A percentile compares a stretch with the other conserved stretches of the same genome.
These are phyloP conservation scores for Xylaria polymorpha DNA, from an alignment of 2,329 filamentous ascomycete species.

Conservation along the genomic window DNA sequence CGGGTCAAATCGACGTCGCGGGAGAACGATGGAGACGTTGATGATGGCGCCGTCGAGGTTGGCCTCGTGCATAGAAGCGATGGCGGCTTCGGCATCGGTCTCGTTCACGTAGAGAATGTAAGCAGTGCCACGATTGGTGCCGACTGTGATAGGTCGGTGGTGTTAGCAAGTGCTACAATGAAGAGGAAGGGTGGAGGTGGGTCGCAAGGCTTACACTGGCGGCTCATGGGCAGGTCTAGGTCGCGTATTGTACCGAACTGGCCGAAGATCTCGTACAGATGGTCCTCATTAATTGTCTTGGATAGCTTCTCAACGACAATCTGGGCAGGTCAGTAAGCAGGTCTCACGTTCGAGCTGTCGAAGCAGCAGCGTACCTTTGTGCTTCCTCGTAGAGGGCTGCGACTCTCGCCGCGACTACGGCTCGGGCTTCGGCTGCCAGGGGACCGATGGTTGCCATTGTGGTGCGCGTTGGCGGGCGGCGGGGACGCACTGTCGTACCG, in stretches of 20 bases:
- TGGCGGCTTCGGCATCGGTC: conserved; percentile 84
- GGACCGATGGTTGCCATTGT: conserved; percentile 52
- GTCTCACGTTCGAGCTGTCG: neutral
- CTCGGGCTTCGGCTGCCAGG: conserved; percentile 43
- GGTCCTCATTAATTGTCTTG: conserved; percentile 90
- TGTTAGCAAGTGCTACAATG: conserved; percentile 21
- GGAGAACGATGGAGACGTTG: conserved; percentile 88
- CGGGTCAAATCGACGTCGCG: conserved; percentile 82
- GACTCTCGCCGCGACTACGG: conserved; percentile 46
- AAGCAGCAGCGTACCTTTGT: conserved; percentile 45
- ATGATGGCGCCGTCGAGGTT: conserved; percentile 86
- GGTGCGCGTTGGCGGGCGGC: conserved; percentile 48
- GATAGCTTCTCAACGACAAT: conserved; percentile 96
- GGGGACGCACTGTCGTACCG: conserved; percentile 48
- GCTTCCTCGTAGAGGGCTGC: conserved; percentile 49
- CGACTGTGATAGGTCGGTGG: conserved; percentile 63
- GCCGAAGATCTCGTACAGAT: conserved; percentile 92
- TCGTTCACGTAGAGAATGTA: conserved; percentile 87
- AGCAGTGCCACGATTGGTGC: conserved; percentile 90
- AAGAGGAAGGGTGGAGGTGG: neutral
- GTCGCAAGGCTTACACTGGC: conserved; percentile 70
- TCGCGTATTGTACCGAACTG: conserved; percentile 87
- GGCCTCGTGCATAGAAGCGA: conserved; percentile 98
- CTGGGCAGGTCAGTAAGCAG: conserved; percentile 57
- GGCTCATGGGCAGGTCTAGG: conserved; percentile 89